Base-by-base conservation (phyloP, 2,329 filamentous ascomycete species). In the Biscogniauxia marginata region DNA sequence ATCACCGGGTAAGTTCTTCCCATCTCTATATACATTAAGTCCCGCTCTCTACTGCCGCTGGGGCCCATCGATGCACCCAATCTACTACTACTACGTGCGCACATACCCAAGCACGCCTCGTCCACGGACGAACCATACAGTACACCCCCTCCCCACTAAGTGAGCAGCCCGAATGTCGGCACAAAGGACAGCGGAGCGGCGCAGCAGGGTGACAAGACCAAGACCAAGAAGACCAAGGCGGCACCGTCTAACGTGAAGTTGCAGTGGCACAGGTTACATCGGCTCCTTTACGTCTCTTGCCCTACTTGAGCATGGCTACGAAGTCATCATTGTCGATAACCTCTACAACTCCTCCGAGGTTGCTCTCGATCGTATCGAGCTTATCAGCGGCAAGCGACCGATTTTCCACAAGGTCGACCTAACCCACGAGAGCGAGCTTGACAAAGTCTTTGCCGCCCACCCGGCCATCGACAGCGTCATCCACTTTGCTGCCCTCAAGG, bases 401-500 rank as follows among this genome's bases (percentile, higher is more conserved):
- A 79, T 81, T 59, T 97, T 97, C 75, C 86, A 92, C 80, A 79
- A 96, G 74, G 79, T 86, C 71, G 95, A 99, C 77, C 84, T 99
- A 69, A 97, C 91, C 66, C 85, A 97, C 71, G 89, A 95, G 74
- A 82, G 83, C 61, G 89, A 81, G 11, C 83, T 99, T 56, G 91
- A 97, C 73, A 86, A 87, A 68, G 89, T 98, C 67, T 97, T 99
- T 72, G 81, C 84, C 61, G 89, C 89, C 71, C 89, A 98, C 77
- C 91, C 93, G 51, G 88, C 91, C 70, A 97, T 99, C 70, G 92
- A 97, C 83, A 96, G 91, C 73, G 95, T 98, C 64, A 98, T 99
- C 69, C 95, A 99, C 81, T 99, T 99, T 73, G 96, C 95, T 62
- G 95, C 95, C 21, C 84, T 99, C 66, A 99, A 99, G 89, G 91